These are phyloP conservation scores for Aspergillus felis DNA, from an alignment of 2,329 filamentous ascomycete genomes.

Conservation along the genomic window DNA sequence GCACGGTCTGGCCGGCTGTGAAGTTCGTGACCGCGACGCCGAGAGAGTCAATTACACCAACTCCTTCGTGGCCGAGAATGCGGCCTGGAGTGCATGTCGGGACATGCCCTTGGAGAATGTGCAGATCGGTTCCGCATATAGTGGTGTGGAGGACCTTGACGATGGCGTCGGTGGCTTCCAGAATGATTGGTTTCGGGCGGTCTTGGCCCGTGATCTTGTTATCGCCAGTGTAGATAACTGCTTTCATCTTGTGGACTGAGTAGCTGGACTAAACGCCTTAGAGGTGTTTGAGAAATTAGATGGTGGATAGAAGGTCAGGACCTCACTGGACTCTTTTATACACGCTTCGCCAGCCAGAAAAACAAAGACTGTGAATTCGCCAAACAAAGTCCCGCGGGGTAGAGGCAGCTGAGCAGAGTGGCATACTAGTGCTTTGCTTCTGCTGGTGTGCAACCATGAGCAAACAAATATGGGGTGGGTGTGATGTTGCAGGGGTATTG, in stretches of 20 bases:
- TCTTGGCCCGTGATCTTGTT: slow-evolving; percentile 29
- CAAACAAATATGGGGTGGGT: neutral
- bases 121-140: slow-evolving; percentile 53
- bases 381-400: no score
- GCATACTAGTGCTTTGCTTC: no score
- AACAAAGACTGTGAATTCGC: no score
- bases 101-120: slow-evolving; percentile 53
- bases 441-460: no score
- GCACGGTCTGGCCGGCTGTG: slow-evolving; percentile 49
- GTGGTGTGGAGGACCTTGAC: slow-evolving; percentile 45
- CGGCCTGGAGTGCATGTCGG: slow-evolving; percentile 44
- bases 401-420: no score
- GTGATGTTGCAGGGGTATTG: neutral
- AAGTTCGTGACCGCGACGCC: slow-evolving; percentile 46
- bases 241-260: slow-evolving; percentile 36
- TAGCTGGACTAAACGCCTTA: no score
- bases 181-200: slow-evolving; percentile 38
- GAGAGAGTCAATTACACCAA: slow-evolving; percentile 46
- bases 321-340: no score
- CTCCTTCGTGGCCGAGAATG: slow-evolving; percentile 53
- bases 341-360: no score
- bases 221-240: slow-evolving; percentile 38
- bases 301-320: no score
- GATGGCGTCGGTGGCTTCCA: slow-evolving; percentile 44
- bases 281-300: neutral